Percentiles rank a stretch among this genome's conserved stretches.
Conservation (phyloP, 495 filamentous ascomycete species). For the Paragyromitra xinjiangensis region DNA sequence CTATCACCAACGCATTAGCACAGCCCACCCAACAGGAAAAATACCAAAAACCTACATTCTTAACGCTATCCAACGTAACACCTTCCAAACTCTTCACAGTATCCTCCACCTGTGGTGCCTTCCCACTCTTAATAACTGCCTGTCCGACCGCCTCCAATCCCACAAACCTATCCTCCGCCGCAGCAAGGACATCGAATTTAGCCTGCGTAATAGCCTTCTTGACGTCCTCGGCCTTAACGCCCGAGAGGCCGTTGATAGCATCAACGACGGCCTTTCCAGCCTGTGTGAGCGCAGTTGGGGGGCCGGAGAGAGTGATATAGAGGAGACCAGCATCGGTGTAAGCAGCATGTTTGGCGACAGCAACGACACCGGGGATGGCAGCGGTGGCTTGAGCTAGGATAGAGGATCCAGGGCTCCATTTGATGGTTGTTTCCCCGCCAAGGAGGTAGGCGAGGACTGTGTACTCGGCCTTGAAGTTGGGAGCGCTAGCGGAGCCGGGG, state of each 20-base stretch:
- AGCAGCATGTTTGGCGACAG: constrained; percentile 75
- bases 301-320: constrained; percentile 79
- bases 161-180: constrained; percentile 66
- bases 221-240: constrained; percentile 81
- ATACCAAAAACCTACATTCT: constrained; percentile 72
- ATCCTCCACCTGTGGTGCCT: constrained; percentile 86
- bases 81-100: constrained; percentile 78
- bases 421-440: constrained; percentile 88
- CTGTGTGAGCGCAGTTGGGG: constrained; percentile 68
- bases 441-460: constrained; percentile 88
- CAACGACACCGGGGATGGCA: constrained; percentile 69
- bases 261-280: constrained; percentile 75
- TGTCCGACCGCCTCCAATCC: constrained; percentile 63
- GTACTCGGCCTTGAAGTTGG: constrained; percentile 83
- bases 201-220: constrained; percentile 90
- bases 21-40: not conserved
- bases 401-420: constrained; percentile 89
- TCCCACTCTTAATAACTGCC: constrained; percentile 75
- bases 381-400: constrained; percentile 80
- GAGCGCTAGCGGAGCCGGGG: constrained; percentile 77
- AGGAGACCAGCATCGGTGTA: constrained; percentile 97
- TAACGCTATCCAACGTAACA: constrained; percentile 83
- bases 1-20: constrained; percentile 62
- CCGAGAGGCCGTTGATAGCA: constrained; percentile 77
- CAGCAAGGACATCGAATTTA: constrained; percentile 91